Evolutionary conservation across 139 green algal species (phyloP), one percentile per base, ranked within the genome.

Genomic region (Micromonas commoda): DNA sequence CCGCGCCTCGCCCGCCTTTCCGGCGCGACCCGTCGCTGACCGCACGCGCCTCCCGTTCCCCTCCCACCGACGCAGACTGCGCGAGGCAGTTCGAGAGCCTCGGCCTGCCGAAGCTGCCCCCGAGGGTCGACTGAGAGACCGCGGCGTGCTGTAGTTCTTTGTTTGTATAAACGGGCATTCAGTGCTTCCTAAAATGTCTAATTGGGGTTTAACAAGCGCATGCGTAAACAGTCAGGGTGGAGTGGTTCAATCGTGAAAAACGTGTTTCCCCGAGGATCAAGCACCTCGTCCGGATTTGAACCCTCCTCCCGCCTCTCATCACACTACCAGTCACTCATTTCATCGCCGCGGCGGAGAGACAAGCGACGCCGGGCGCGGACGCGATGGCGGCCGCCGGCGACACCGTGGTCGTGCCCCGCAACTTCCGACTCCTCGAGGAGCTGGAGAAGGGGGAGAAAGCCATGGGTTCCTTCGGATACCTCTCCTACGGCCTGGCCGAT

Each of bases 401-500:
- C 26, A 39, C 52, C 24, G 51, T 76, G 19, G 78, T 87, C 87
- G 91, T 99, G 52, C 95, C 95, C 0, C 84, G 95, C 9, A 97
- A 94, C 72, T 99, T 99, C 68, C 79, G 93, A 65, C 89, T 99
- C n/a, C 86, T 99, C 54, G 94, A 99, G 73, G 89, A 93, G 73
- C 90, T 94, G 1, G 94, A 97, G 80, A 96, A 94, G 76, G 87
- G 87, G 2, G 85, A 91, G 81, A 92, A 92, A 76, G 38, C 26
- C 13, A 9, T 13, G 68, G 68, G 38, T 45, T 13, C 31, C 20
- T 39, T 37, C 5, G 37, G 23, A 6, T 31, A 75, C 61, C 29
- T 60, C 13, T 61, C 34, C 23, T 64, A 63, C 3, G 68, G 68
- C 1, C 29, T 75, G 5, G 68, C 68, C 2, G 68, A 75, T 32